Conservation (phyloP, 192 early-diverging fungal species). For the Coemansia sp. region DNA sequence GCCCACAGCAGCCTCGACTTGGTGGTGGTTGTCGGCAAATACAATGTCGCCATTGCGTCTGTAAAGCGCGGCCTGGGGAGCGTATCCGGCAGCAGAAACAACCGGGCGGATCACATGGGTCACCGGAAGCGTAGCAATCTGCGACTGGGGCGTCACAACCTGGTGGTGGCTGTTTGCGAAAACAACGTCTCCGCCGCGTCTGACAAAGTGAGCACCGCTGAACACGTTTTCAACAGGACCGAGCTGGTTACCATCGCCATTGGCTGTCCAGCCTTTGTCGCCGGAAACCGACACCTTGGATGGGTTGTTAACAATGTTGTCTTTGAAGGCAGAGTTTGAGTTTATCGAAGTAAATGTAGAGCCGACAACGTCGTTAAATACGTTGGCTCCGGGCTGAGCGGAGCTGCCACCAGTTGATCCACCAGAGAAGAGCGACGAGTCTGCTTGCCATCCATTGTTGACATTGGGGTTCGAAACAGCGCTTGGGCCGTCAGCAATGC, state of each 20-base stretch:
- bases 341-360: constrained; percentile 46
- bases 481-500: constrained; percentile 35
- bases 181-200: constrained; percentile 40
- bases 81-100: constrained; percentile 7
- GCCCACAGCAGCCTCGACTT: not conserved
- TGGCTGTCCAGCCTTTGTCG: constrained; percentile 52
- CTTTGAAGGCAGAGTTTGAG: constrained; percentile 46
- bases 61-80: not conserved
- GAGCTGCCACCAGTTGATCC: not conserved
- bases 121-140: constrained; percentile 1
- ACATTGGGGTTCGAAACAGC: constrained; percentile 50
- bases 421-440: constrained; percentile 33
- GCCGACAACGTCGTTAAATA: constrained; percentile 45
- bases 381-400: not conserved
- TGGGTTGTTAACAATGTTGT: constrained; percentile 54
- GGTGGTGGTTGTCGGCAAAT: constrained; percentile 12
- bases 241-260: constrained; percentile 43
- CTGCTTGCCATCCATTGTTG: constrained; percentile 52
- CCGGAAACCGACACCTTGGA: constrained; percentile 26
- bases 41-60: constrained; percentile 6
- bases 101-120: constrained; percentile 13
- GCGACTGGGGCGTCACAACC: not conserved
- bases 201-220: constrained; percentile 15
- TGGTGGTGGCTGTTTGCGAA: constrained; percentile 51
- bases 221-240: constrained; percentile 49